Conservation (phyloP, 106 monocot species). For the Posidonia australis region DNA sequence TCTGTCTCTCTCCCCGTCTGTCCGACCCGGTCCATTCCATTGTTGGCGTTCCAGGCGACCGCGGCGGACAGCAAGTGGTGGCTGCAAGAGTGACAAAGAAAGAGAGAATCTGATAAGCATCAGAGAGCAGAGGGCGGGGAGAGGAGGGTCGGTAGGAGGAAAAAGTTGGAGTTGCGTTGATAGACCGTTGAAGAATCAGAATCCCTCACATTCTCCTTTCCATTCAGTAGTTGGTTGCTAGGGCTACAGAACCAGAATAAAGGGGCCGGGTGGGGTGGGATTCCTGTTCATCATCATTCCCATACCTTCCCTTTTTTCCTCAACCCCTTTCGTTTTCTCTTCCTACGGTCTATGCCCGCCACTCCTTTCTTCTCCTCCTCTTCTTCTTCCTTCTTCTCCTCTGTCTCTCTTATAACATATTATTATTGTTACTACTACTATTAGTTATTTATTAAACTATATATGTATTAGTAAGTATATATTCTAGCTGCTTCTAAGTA, state of each 20-base stretch:
- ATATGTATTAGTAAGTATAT: too few species aligned
- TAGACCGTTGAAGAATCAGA: slow-evolving; percentile 58
- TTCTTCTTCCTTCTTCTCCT: slow-evolving; percentile 10
- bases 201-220: not conserved
- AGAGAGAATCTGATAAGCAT: not conserved
- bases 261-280: not conserved
- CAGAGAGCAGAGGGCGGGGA: not conserved
- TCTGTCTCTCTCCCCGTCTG: too few species aligned
- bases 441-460: slow-evolving; percentile 3
- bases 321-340: slow-evolving; percentile 8
- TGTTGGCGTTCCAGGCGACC: too few species aligned
- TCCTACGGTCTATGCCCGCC: slow-evolving; percentile 75
- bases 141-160: slow-evolving; percentile 8
- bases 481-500: too few species aligned
- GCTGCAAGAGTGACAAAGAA: not conserved
- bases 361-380: slow-evolving; percentile 20
- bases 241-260: not conserved
- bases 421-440: not conserved
- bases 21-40: too few species aligned
- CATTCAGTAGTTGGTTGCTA: not conserved
- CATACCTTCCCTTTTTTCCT: slow-evolving; percentile 8
- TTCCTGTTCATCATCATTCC: not conserved
- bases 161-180: slow-evolving; percentile 62
- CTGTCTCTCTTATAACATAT: not conserved
- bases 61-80: too few species aligned